Percentiles rank a stretch among this genome's conserved stretches.
Conservation (phyloP, 305 asterid genomes). For the Nicotiana rustica region DNA sequence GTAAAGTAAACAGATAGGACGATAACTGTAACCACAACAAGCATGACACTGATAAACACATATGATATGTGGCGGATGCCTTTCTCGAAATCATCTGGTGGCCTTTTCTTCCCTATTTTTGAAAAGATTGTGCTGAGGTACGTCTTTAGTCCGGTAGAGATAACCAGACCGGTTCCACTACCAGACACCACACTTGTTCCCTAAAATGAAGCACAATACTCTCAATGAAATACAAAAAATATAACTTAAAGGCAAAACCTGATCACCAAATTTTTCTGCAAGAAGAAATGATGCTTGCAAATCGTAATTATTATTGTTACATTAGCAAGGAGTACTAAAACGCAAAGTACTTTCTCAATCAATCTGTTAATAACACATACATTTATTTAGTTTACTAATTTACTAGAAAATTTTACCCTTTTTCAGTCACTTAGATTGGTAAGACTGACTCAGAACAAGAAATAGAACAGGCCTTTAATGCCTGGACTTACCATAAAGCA, state of each 20-base stretch:
- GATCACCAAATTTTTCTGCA: not conserved
- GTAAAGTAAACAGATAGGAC: slow-evolving; percentile 25
- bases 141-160: slow-evolving; percentile 40
- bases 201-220: slow-evolving; percentile 22
- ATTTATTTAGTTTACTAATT: not conserved
- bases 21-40: slow-evolving; percentile 26
- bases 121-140: slow-evolving; percentile 42
- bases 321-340: not conserved
- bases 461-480: not conserved
- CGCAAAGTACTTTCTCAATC: not conserved
- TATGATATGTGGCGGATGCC: slow-evolving; percentile 40
- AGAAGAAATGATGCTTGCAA: not conserved
- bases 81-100: slow-evolving; percentile 35
- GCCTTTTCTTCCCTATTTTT: slow-evolving; percentile 34
- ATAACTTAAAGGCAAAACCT: not conserved
- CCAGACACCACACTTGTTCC: slow-evolving; percentile 43
- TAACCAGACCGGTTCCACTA: slow-evolving; percentile 38
- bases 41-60: slow-evolving; percentile 32
- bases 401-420: not conserved
- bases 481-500: slow-evolving; percentile 40
- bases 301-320: not conserved
- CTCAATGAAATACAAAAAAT: not conserved
- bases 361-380: not conserved
- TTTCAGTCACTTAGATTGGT: not conserved
- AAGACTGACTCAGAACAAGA: not conserved